Percentiles rank a stretch among this genome's conserved stretches.
These are phyloP conservation scores for Fusarium pseudocircinatum DNA, from an alignment of 2,329 filamentous ascomycete species.

Conservation along the genomic window DNA sequence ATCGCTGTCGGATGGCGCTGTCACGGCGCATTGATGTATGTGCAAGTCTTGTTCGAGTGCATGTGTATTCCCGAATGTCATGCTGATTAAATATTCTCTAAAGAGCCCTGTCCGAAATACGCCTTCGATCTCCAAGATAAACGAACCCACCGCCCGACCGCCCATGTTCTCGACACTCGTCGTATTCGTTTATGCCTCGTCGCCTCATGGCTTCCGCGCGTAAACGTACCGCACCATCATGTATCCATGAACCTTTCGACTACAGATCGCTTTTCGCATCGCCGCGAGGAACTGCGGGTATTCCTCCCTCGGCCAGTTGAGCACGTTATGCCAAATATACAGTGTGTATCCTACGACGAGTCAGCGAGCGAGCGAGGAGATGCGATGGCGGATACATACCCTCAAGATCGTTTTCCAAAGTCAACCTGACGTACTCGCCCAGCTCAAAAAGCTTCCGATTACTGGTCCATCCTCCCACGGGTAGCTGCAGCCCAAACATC, in stretches of 20 bases:
- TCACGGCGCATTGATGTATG: fast-evolving
- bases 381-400: background rate
- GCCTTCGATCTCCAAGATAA: background rate
- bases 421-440: constrained; percentile 33
- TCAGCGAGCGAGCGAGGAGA: background rate
- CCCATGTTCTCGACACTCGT: background rate
- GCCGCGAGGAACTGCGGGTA: constrained; percentile 27
- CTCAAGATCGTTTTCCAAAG: constrained; percentile 38
- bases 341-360: constrained; percentile 23
- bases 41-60: too few species aligned
- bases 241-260: constrained; percentile 30
- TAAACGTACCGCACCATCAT: constrained; percentile 38
- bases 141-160: background rate
- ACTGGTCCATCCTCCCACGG: constrained; percentile 37
- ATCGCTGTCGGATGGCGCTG: fast-evolving
- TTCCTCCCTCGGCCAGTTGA: constrained; percentile 33
- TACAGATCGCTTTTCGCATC: constrained; percentile 22
- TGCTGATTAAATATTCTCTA: background rate
- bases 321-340: constrained; percentile 31
- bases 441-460: constrained; percentile 32
- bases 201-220: constrained; percentile 21
- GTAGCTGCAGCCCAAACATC: constrained; percentile 11
- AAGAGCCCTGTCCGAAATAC: background rate
- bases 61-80: background rate
- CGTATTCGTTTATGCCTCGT: background rate